phyloP scores from a whole-genome alignment of 208 protist species.

The Strigomonas culicis region DNA sequence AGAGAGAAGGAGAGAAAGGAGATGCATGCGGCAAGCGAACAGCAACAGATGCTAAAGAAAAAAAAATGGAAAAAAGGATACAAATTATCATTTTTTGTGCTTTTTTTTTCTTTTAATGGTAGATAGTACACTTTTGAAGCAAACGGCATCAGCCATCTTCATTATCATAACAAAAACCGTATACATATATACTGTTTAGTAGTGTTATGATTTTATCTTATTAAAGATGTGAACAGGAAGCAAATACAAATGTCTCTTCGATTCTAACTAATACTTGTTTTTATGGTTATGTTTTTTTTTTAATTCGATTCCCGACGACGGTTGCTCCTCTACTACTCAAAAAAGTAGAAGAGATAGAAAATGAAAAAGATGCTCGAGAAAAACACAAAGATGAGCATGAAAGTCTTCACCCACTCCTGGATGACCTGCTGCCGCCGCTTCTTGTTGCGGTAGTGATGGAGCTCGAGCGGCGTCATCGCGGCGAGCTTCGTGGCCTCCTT shows the following conservation, averaged over 20 bases:
- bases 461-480: slow-evolving; percentile 53
- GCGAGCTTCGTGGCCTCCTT: slow-evolving; percentile 45
- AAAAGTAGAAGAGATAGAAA: slow-evolving; percentile 65
- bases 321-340: slow-evolving; percentile 25
- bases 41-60: not conserved
- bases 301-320: not conserved
- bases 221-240: not conserved
- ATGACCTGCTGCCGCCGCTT: slow-evolving; percentile 33
- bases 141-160: not conserved
- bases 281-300: slow-evolving; percentile 10
- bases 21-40: not conserved
- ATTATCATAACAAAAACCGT: not conserved
- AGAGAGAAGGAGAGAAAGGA: slow-evolving; percentile 5
- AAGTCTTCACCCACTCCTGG: slow-evolving; percentile 43
- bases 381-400: slow-evolving; percentile 40
- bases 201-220: slow-evolving; percentile 11
- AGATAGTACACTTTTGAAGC: not conserved
- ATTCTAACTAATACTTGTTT: not conserved
- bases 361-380: slow-evolving; percentile 47
- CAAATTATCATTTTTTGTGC: not conserved
- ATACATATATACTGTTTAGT: slow-evolving; percentile 12
- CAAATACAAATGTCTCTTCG: not conserved
- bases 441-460: slow-evolving; percentile 55
- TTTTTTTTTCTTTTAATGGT: not conserved
- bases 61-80: slow-evolving; percentile 18